These are phyloP conservation scores for Nicotiana tabacum DNA, from an alignment of 257 asterid genomes.

Conservation along the genomic window DNA sequence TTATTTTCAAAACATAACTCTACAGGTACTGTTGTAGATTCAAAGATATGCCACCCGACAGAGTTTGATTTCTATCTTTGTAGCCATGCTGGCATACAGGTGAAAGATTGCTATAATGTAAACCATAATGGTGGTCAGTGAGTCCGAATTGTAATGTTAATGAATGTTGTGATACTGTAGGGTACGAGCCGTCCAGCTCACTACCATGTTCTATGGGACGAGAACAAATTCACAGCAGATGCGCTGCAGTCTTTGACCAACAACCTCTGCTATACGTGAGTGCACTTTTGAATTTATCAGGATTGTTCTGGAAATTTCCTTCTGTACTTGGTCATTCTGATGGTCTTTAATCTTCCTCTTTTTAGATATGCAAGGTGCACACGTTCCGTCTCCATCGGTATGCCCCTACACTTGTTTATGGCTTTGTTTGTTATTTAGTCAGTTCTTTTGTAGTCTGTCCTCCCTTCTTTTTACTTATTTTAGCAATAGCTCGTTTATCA, in stretches of 20 bases:
- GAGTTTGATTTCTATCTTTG: constrained; percentile 95
- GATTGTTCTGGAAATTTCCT: not conserved
- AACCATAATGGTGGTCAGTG: not conserved
- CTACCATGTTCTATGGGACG: constrained; percentile 95
- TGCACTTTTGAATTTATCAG: not conserved
- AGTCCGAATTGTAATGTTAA: not conserved
- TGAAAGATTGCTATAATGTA: constrained; percentile 3
- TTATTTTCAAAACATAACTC: not conserved
- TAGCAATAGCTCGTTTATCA: not conserved
- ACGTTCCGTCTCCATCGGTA: constrained; percentile 93
- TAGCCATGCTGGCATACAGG: constrained; percentile 99
- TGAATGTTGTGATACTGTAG: constrained; percentile 22
- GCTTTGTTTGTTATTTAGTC: not conserved
- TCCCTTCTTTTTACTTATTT: not conserved
- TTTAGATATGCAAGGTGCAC: constrained; percentile 91
- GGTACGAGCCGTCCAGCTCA: constrained; percentile 95
- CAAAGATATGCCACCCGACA: constrained; percentile 92
- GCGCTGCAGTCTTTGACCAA: constrained; percentile 76
- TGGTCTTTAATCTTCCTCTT: not conserved
- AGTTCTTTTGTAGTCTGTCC: not conserved
- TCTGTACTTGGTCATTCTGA: not conserved
- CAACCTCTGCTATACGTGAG: constrained; percentile 94
- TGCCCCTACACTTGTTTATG: not conserved
- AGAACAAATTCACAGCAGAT: constrained; percentile 83
- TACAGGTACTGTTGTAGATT: constrained; percentile 92